Evolutionary conservation across 768 basidiomycete genomes (phyloP), one percentile per base, ranked within the genome.

Genomic region (Zangia roseola): DNA sequence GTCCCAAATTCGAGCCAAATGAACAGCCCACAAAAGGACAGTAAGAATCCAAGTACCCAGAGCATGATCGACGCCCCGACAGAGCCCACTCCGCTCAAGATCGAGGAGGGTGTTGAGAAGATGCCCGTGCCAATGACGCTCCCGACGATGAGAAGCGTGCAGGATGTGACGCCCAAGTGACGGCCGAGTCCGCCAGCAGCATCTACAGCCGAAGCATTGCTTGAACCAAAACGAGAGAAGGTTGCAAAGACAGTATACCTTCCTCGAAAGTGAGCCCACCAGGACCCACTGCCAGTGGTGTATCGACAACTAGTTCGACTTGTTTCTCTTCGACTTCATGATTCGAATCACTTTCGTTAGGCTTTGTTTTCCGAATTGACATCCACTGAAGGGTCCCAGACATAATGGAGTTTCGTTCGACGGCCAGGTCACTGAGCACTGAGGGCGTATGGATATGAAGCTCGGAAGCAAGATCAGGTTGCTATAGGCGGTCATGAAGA

Each of bases 1-100:
- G 80, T 78, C 4, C 82, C 82, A 40, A 77, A 76, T 52, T 83
- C 81, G n/a, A 83, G 75, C 80, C 80, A 82, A 47, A 82, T 74
- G 56, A 83, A 82, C 7, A 82, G 63, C 0, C 81, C 81, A 48
- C 78, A 83, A 50, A 77, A 78, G 0, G 81, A 81, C 3, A 83
- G 69, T 2, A 74, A 55, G 55, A 82, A 81, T 2, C 81, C 82
- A 19, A 83, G 75, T 0, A 82, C 76, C 82, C 81, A 83, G 16
- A 82, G 75, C 74, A 83, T 75, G 42, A 83, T 65, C 0, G 80
- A 81, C 4, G 82, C 80, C 17, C 80, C 81, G 7, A 82, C 69
- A 1, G 79, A 81, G n/a, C 76, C 76, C 0, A 82, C 80, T 0
- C 77, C 76, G 0, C 67, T 69, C 17, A 83, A 71, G 56, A 83